Evolutionary conservation across 805 yeast genomes (phyloP), one percentile per base, ranked within the genome.

Genomic region (Schwanniomyces sp.): DNA sequence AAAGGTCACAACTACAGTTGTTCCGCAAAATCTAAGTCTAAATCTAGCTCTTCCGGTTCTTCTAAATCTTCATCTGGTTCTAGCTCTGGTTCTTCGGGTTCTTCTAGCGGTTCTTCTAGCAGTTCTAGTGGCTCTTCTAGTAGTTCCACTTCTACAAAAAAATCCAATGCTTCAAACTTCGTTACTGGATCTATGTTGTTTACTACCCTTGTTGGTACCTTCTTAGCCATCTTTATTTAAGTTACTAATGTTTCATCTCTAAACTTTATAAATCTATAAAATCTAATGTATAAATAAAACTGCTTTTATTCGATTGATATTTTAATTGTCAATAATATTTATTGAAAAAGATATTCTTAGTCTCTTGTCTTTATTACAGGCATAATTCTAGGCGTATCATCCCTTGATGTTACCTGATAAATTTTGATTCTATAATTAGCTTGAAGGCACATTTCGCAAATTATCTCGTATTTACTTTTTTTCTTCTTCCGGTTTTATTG

Each of bases 1-100:
- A 64, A 70, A 59, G 78, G 78, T 46, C 75, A 73, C 65, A 72
- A 72, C 69, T 72, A 59, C 62, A 64, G 62, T 56, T 73, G 78
- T 61, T 53, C 71, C 18, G 59, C 61, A 41, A 47, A 63, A 14
- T 36, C 53, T 17, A 43, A 56, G 28, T 48, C 62, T 14, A 40
- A 60, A 12, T 32, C 51, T 27, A 41, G 57, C 12, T 41, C 60
- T 25, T 38, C 53, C 7, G 45, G 48, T 16, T 49, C 62, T 21
- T 47, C 58, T 18, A 45, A 49, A 24, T 51, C 63, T 34, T 52
- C 61, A 40, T 53, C 62, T 14, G 53, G 57, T 30, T 46, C 58
- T n/a, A 50, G 55, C 40, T 55, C 62, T 21, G 43, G 53, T 38
- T 51, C 64, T 12, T 40, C 51, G 17, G 41, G 56, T 7, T 38